Evolutionary conservation across 495 filamentous ascomycete species (phyloP), one percentile per base, ranked within the genome.

Genomic region (Talaromyces ruber): DNA sequence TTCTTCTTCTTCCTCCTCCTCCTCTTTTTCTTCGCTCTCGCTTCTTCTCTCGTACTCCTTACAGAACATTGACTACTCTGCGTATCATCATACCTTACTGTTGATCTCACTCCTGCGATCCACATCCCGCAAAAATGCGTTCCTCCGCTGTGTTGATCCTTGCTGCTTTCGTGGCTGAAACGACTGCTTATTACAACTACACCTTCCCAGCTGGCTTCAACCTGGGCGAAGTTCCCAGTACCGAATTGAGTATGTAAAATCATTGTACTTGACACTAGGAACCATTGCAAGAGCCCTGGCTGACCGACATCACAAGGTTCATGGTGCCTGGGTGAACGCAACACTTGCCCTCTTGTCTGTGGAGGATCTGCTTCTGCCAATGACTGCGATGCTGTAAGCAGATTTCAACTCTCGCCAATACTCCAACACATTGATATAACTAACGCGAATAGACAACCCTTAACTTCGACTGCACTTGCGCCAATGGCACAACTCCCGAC

Each of bases 381-480:
- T 68, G 62, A 62, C 14, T 82, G 80, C 62, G 71, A 74, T 39
- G 50, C 71, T 28, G 80, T 82, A 78, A 58, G 78, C 68, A 60
- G 51, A 56, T 32, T 50, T 59, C 58, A 53, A 29, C 32, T 62
- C 18, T 64, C 62, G 56, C 61, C 56, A 54, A 32, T 55, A 47
- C 43, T 22, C 34, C 22, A 8, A 65, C 43, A 39, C 43, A 60
- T 37, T 52, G 26, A 12, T 18, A 34, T 54, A n/a, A 59, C 59
- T 65, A 51, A 65, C 32, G 56, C 22, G 39, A 16, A 21, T 61
- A 86, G 84, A 67, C 62, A 39, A 73, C 74, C 21, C 77, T 88
- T 56, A 66, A 68, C 18, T 87, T 76, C 72, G 68, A 64, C 62
- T 88, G 85, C 70, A 71, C 69, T 30, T 88, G 85, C 75, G 43